A percentile compares a stretch with the other conserved stretches of the same genome.
phyloP scores from a whole-genome alignment of 208 protist species.

The Trypanosoma congolense region DNA sequence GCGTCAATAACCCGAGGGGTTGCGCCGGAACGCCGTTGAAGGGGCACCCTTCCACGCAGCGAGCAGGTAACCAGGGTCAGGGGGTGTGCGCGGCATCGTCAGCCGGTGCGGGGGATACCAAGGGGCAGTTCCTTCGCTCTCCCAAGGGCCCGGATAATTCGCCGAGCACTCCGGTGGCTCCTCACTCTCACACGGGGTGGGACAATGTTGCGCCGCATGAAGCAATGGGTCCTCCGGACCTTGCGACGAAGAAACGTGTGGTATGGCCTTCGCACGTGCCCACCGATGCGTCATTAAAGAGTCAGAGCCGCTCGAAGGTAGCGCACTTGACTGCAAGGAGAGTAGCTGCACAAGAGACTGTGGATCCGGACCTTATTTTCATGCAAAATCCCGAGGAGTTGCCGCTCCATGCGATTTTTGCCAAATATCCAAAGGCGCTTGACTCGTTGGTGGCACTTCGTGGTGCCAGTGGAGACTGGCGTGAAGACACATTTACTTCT shows the following conservation, averaged over 20 bases:
- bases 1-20: constrained; percentile 65
- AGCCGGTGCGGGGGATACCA: constrained; percentile 3
- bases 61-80: constrained; percentile 1
- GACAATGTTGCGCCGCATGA: constrained; percentile 13
- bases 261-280: constrained; percentile 80
- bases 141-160: constrained; percentile 9
- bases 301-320: constrained; percentile 78
- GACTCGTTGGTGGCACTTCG: constrained; percentile 54
- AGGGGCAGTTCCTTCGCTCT: constrained; percentile 1
- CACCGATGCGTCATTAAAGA: constrained; percentile 68
- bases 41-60: constrained; percentile 26
- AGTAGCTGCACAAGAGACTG: constrained; percentile 62
- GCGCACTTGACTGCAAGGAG: constrained; percentile 65
- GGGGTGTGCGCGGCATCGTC: not conserved
- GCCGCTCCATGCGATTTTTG: constrained; percentile 72
- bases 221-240: constrained; percentile 6
- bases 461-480: constrained; percentile 81
- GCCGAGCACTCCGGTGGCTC: constrained; percentile 6
- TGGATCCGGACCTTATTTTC: constrained; percentile 86
- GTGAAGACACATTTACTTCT: constrained; percentile 66
- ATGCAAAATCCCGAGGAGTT: constrained; percentile 69
- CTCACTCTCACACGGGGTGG: constrained; percentile 20
- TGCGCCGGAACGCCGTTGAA: constrained; percentile 28
- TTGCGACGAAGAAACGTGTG: constrained; percentile 27
- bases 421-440: constrained; percentile 64